Percentiles rank a stretch among this genome's conserved stretches.
phyloP scores from a whole-genome alignment of 768 basidiomycete species.

The Suillus decipiens region DNA sequence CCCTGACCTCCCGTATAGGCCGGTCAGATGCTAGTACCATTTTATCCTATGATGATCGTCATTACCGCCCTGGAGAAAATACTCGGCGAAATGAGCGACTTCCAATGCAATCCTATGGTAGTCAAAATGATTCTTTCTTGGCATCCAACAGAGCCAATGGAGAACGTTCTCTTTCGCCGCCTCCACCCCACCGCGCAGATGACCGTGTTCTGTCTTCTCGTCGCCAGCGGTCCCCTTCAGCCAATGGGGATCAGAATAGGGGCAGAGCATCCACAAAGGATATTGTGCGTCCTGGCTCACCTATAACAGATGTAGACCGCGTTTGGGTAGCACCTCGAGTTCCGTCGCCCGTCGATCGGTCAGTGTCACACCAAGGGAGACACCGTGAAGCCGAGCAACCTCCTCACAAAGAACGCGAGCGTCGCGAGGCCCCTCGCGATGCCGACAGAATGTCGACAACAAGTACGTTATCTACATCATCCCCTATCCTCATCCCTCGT shows the following conservation, averaged over 20 bases:
- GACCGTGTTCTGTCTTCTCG: conserved; percentile 25
- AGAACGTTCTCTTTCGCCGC: conserved; percentile 23
- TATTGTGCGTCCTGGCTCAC: conserved; percentile 6
- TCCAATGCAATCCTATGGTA: conserved; percentile 20
- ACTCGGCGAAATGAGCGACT: conserved; percentile 31
- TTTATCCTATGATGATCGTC: conserved; percentile 61
- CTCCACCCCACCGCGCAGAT: conserved; percentile 27
- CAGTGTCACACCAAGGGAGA: conserved; percentile 27
- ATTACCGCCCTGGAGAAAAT: conserved; percentile 56
- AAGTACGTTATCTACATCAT: conserved; percentile 52
- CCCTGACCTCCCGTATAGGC: conserved; percentile 29
- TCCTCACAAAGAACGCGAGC: conserved; percentile 19
- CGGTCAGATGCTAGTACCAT: conserved; percentile 27
- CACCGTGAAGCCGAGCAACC: conserved; percentile 26
- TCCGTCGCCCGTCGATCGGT: conserved; percentile 10
- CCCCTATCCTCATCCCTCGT: conserved; percentile 36
- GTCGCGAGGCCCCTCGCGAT: conserved; percentile 30
- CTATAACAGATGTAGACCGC: conserved; percentile 28
- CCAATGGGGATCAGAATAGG: conserved; percentile 25
- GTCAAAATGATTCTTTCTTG: conserved; percentile 26
- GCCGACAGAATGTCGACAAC: conserved; percentile 38
- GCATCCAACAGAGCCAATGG: conserved; percentile 22
- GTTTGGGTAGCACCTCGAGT: conserved; percentile 21
- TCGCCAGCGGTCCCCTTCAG: conserved; percentile 23
- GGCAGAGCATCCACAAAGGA: conserved; percentile 6